Evolutionary conservation across 2,329 filamentous ascomycete species (phyloP), one percentile per base, ranked within the genome.

Genomic region (Fusarium tricinctum): DNA sequence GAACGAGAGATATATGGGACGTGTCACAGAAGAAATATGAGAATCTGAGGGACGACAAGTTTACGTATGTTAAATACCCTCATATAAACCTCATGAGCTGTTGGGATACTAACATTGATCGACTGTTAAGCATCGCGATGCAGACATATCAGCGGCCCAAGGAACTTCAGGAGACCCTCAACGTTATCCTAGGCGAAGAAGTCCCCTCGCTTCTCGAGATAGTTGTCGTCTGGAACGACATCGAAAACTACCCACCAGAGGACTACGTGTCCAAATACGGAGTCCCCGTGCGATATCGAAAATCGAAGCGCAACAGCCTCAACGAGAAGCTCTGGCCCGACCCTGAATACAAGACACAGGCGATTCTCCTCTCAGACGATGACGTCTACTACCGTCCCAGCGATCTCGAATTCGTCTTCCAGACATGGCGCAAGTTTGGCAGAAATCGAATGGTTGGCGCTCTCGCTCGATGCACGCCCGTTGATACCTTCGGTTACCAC

Each of bases 401-500:
- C 5, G 79, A 81, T 45, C 74, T 81, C 17, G 79, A 81, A 14
- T 81, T 79, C n/a, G 78, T 76, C 22, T 81, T 81, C 53, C 78
- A 81, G 50, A 71, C 75, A 15, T 81, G 79, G 79, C 79, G 79
- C 64, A 75, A 78, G 56, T 79, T 79, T 42, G 79, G 79, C 35
- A 75, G 68, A 28, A 61, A 77, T 49, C 69, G 78, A 19, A 66
- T 81, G 39, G 74, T 74, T 1, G 79, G 79, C 1, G 78, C 77
- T 3, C 74, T 81, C 12, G 73, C 78, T 6, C 78, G 79, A n/a
- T 81, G 79, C 59, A 69, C 75, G 8, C 63, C 60, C 2, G 58
- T 72, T 19, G 69, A 74, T 22, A 56, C 66, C 6, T 60, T 73
- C 13, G 76, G 75, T 17, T 42, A 66, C 12, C 78, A 76, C 69